A percentile compares a stretch with the other conserved stretches of the same genome.
These are phyloP conservation scores for Neurospora terricola DNA, from an alignment of 495 filamentous ascomycete genomes.

Conservation along the genomic window DNA sequence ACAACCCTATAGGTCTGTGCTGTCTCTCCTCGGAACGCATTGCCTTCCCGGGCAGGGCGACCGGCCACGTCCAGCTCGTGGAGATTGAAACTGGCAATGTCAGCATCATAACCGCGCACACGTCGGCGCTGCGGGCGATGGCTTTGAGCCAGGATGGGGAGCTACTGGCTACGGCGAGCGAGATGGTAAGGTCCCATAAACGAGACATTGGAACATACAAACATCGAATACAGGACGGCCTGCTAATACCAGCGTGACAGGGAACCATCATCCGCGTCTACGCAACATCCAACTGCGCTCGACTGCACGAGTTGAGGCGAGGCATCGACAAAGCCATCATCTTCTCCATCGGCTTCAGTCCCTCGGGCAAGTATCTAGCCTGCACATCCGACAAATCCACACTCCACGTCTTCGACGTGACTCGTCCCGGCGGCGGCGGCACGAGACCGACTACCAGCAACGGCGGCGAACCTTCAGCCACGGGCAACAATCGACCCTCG, in stretches of 20 bases:
- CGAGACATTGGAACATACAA: neutral
- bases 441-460: conserved; percentile 10
- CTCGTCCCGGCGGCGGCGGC: conserved; percentile 50
- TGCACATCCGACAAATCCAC: conserved; percentile 97
- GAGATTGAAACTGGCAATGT: conserved; percentile 74
- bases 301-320: conserved; percentile 72
- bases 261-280: conserved; percentile 85
- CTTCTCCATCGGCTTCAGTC: conserved; percentile 80
- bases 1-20: conserved; percentile 77
- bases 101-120: conserved; percentile 90
- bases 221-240: neutral
- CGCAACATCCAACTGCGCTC: conserved; percentile 64
- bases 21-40: conserved; percentile 62
- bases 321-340: conserved; percentile 82
- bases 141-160: conserved; percentile 72
- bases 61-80: conserved; percentile 87
- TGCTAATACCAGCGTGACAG: conserved; percentile 22
- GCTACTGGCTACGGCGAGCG: conserved; percentile 81
- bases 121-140: conserved; percentile 67
- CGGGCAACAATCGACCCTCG: neutral
- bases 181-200: conserved; percentile 45
- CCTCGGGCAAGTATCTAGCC: conserved; percentile 65
- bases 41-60: conserved; percentile 73
- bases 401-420: conserved; percentile 79
- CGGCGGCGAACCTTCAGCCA: conserved; percentile 14